Percentiles rank a stretch among this genome's conserved stretches.
Evolutionary conservation across 1,284 basidiomycete species (phyloP).

Genomic region (Entoloma clypeatum): DNA sequence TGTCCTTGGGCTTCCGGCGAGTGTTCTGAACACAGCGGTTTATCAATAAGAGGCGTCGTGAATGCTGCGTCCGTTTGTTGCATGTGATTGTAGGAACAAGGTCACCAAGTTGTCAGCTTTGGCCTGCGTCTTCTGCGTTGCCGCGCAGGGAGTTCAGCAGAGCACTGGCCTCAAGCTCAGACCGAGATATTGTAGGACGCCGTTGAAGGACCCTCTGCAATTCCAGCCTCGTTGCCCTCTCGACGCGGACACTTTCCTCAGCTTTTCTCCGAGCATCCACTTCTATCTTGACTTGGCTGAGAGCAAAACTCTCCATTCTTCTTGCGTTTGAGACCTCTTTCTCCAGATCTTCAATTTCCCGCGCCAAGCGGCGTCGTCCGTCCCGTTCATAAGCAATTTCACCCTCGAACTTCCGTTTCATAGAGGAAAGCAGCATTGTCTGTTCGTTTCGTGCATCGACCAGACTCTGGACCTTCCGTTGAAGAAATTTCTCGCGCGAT

Average conservation of each 20-base stretch:
- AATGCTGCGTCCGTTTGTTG: no score
- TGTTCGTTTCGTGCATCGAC: constrained; percentile 35
- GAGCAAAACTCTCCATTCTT: constrained; percentile 34
- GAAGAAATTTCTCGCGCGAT: constrained; percentile 22
- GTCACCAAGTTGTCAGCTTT: no score
- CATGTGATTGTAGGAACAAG: no score
- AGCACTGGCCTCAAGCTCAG: constrained; percentile 7
- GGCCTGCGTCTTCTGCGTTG: no score
- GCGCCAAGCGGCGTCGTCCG: constrained; percentile 41
- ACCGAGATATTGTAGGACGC: constrained; percentile 7
- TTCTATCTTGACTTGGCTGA: constrained; percentile 39
- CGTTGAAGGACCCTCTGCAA: constrained; percentile 13
- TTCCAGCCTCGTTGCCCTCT: constrained; percentile 19
- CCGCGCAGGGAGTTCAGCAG: no score
- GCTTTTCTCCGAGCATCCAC: constrained; percentile 36
- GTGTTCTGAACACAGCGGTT: no score
- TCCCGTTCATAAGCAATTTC: constrained; percentile 38
- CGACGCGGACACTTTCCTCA: constrained; percentile 31
- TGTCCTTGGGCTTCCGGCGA: no score
- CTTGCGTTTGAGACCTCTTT: constrained; percentile 32
- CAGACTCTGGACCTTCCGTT: constrained; percentile 40
- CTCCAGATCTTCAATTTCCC: constrained; percentile 32
- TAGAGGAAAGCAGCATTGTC: constrained; percentile 26
- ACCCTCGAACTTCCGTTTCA: constrained; percentile 47
- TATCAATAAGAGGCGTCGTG: no score